A percentile compares a stretch with the other conserved stretches of the same genome.
Conservation (phyloP, 345 rosid species). For the Ricinus communis region DNA sequence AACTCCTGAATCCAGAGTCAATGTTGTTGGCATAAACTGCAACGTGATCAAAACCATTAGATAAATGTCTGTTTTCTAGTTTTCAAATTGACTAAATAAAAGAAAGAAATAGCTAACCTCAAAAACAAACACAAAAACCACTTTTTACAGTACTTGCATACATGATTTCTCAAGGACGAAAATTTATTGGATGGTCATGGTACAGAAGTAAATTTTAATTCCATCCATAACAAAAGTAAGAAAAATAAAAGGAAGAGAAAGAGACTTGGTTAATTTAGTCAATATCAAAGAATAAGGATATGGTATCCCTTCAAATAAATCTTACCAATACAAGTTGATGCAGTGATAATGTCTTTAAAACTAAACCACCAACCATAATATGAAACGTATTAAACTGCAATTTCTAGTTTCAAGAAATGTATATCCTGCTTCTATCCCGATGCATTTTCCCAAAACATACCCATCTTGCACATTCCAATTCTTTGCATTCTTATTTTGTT, state of each 20-base stretch:
- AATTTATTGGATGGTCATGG: neutral
- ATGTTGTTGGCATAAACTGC: constrained; percentile 77
- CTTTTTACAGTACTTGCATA: neutral
- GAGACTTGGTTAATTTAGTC: neutral
- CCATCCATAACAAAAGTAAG: neutral
- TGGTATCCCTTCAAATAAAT: constrained; percentile 8
- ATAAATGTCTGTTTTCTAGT: constrained; percentile 20
- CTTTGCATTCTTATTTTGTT: neutral
- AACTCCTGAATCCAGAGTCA: constrained; percentile 91
- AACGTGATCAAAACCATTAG: constrained; percentile 32
- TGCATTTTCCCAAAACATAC: no score
- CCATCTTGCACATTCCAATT: no score
- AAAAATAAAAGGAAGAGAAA: neutral
- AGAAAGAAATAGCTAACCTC: neutral
- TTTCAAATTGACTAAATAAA: constrained; percentile 7
- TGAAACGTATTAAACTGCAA: no score
- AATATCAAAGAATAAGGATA: constrained; percentile 5
- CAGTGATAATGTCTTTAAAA: neutral
- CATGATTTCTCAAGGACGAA: neutral
- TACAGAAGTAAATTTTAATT: neutral
- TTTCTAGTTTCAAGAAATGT: neutral
- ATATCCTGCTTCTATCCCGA: no score
- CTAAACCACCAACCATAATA: neutral
- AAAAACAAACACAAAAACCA: neutral
- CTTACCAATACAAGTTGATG: neutral